These are phyloP conservation scores for Lasiodiplodia sp. DNA, from an alignment of 2,329 filamentous ascomycete species.

Conservation along the genomic window DNA sequence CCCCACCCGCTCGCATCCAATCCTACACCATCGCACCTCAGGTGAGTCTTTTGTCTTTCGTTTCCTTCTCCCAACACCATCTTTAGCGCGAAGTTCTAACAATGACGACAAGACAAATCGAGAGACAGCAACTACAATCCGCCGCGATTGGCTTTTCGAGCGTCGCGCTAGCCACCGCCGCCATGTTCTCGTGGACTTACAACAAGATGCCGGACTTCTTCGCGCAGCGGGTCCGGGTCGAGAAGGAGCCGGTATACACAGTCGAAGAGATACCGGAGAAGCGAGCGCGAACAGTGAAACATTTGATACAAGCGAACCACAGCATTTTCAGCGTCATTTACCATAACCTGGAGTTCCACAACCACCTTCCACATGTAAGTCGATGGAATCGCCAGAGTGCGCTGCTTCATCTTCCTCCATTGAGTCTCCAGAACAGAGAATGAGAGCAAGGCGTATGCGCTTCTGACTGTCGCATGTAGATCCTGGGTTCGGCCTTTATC, in stretches of 20 bases:
- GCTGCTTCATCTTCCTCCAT: too few species aligned
- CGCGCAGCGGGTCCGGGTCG: conserved; percentile 2
- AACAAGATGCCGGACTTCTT: conserved; percentile 19
- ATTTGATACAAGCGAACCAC: conserved; percentile 90
- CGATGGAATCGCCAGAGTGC: background rate
- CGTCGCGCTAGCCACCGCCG: conserved; percentile 10
- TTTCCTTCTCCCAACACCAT: background rate
- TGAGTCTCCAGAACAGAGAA: background rate
- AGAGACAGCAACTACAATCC: background rate
- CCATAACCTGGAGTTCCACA: conserved; percentile 77
- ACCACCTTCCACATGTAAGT: conserved; percentile 78
- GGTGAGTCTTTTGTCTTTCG: background rate
- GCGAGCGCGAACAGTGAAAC: conserved; percentile 82
- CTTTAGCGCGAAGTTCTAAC: background rate
- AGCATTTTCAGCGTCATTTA: conserved; percentile 86
- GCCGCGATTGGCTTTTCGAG: conserved; percentile 4
- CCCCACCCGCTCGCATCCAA: background rate
- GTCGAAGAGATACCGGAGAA: conserved; percentile 83
- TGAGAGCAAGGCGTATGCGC: background rate
- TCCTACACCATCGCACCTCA: background rate
- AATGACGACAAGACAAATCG: background rate
- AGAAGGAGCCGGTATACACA: conserved; percentile 58
- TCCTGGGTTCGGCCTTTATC: conserved; percentile 86
- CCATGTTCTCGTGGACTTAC: conserved; percentile 24
- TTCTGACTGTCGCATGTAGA: conserved; percentile 48